A percentile compares a stretch with the other conserved stretches of the same genome.
phyloP scores from a whole-genome alignment of 345 rosid genomes.

The Trapa bicornis region DNA sequence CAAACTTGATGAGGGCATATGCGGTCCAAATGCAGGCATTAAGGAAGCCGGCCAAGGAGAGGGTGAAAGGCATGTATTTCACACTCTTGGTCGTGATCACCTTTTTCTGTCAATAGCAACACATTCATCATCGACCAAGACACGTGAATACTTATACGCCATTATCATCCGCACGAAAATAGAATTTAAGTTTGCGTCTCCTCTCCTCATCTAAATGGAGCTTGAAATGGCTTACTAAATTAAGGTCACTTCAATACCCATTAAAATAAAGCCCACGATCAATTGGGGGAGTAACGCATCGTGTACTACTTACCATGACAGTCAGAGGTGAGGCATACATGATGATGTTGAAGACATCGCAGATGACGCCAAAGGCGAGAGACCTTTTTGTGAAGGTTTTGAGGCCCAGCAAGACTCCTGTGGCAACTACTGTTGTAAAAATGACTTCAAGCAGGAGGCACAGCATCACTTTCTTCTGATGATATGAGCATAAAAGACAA shows the following conservation, averaged over 20 bases:
- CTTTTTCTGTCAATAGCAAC: constrained; percentile 16
- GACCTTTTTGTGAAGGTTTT: constrained; percentile 12
- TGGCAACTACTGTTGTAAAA: constrained; percentile 5
- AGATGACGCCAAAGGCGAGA: constrained; percentile 16
- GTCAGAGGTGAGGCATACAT: constrained; percentile 30
- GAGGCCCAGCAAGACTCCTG: constrained; percentile 4
- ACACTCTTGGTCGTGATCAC: constrained; percentile 40
- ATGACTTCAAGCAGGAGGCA: constrained; percentile 10
- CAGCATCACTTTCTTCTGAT: constrained; percentile 18
- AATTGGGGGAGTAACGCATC: background rate
- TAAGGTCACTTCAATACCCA: background rate
- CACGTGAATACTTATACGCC: background rate
- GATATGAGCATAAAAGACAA: background rate
- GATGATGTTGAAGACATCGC: constrained; percentile 23
- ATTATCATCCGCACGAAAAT: too few relatives aligned
- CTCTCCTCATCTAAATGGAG: background rate
- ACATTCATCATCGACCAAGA: background rate
- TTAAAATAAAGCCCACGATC: background rate
- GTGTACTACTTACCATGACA: constrained; percentile 12
- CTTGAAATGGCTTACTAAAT: background rate
- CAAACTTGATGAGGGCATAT: constrained; percentile 32
- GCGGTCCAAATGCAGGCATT: constrained; percentile 27
- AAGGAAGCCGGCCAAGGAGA: constrained; percentile 23
- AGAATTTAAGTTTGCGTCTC: background rate
- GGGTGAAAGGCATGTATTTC: constrained; percentile 34